Evolutionary conservation across 2,329 filamentous ascomycete genomes (phyloP), one percentile per base, ranked within the genome.

Genomic region (Pseudopithomyces maydicus): DNA sequence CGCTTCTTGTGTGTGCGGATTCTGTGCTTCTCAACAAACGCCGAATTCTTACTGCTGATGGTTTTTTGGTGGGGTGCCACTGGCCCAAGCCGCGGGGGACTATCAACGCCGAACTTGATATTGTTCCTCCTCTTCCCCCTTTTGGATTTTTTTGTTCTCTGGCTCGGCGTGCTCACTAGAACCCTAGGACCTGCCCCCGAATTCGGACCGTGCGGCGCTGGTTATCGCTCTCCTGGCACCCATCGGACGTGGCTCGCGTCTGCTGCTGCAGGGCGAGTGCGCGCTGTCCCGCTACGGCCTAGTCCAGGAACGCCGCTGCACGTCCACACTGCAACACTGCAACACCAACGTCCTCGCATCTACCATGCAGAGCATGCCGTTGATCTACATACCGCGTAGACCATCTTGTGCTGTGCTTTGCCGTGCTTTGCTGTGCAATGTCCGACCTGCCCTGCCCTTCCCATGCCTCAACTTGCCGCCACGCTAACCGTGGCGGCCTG

Each of bases 11-110:
- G 26, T 8, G 26, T 29, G 26, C 26, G 46, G 44, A 50, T 49
- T 58, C 60, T 58, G n/a, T 33, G 60, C 55, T 54, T 57, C 66
- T 69, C 66, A 72, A 71, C 70, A 68, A 53, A 58, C 57, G 58
- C 63, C 33, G 43, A 58, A 66, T 54, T 64, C 63, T 57, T 61
- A 62, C 61, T 47, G 54, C 39, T 19, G 26, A 3, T 8, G 26
- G 17, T 6, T 19, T 15, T 19, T 45, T 44, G 29, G 43, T 44
- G 36, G 49, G 41, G 29, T 41, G 29, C 26, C 36, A 41, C n/a
- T 22, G 7, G 29, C 20, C 19, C 39, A 33, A 11, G 41, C 46
- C 6, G 53, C 53, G 47, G 36, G 45, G 45, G 15, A 38, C 32
- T 19, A 29, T 14, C 35, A 32, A 39, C 35, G 22, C 22, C 47